A percentile compares a stretch with the other conserved stretches of the same genome.
Evolutionary conservation across 2,329 filamentous ascomycete species (phyloP).

Genomic region (Talaromyces sp.): DNA sequence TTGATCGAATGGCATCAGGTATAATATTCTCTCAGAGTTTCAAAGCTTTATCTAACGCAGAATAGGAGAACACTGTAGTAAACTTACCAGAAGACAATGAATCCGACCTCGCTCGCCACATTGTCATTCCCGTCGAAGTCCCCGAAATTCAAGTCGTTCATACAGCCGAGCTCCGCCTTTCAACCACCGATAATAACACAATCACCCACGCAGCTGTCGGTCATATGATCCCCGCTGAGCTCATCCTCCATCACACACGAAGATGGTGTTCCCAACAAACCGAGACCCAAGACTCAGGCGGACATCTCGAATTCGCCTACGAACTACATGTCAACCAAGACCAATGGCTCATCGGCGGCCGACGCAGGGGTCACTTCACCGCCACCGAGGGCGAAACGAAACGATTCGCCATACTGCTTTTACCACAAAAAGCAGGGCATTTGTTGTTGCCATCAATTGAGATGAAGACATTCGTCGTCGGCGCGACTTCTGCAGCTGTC

Average conservation of each 20-base stretch:
- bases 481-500: background rate
- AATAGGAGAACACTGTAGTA: constrained; percentile 35
- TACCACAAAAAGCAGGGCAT: constrained; percentile 75
- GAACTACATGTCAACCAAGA: constrained; percentile 73
- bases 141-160: constrained; percentile 79
- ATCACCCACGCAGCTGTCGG: constrained; percentile 39
- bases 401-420: constrained; percentile 67
- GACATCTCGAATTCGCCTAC: constrained; percentile 72
- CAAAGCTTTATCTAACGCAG: constrained; percentile 1
- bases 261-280: constrained; percentile 46
- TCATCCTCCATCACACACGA: constrained; percentile 54
- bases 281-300: constrained; percentile 29
- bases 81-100: constrained; percentile 30
- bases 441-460: constrained; percentile 77
- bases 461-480: constrained; percentile 59
- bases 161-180: constrained; percentile 55
- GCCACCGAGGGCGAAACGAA: constrained; percentile 45
- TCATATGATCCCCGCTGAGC: constrained; percentile 46
- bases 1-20: constrained; percentile 58
- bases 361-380: constrained; percentile 72
- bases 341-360: constrained; percentile 80
- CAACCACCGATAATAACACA: constrained; percentile 4
- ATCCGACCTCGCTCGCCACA: constrained; percentile 54
- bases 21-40: background rate
- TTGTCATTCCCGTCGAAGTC: constrained; percentile 86